phyloP scores from a whole-genome alignment of 2,329 filamentous ascomycete species.

The Talaromyces sp. region DNA sequence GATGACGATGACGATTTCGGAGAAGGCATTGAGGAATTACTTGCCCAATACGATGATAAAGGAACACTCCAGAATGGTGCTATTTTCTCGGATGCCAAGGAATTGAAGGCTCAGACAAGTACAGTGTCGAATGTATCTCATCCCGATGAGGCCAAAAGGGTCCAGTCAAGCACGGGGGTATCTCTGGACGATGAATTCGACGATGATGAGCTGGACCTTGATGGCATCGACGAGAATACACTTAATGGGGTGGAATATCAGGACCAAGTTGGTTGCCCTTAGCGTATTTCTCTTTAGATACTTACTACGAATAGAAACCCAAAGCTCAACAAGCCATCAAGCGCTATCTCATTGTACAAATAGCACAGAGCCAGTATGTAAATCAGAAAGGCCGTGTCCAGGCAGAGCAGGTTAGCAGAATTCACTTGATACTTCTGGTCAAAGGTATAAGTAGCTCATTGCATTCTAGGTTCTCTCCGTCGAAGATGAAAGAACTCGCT shows the following conservation, averaged over 20 bases:
- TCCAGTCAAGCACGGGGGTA: not conserved
- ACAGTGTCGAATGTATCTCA: not conserved
- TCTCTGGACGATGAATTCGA: constrained; percentile 61
- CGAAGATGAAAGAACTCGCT: constrained; percentile 66
- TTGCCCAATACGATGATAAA: constrained; percentile 49
- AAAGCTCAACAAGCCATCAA: constrained; percentile 69
- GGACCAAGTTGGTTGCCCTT: constrained; percentile 57
- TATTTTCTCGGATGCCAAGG: not conserved
- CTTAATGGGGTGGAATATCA: constrained; percentile 59
- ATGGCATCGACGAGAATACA: constrained; percentile 57
- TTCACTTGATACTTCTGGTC: not conserved
- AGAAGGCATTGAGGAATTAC: constrained; percentile 50
- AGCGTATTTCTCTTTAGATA: constrained; percentile 22
- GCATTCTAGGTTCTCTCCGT: constrained; percentile 65
- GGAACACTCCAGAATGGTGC: constrained; percentile 11
- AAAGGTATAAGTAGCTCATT: constrained; percentile 2
- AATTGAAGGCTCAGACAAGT: not conserved
- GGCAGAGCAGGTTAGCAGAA: constrained; percentile 62
- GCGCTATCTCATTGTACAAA: constrained; percentile 74
- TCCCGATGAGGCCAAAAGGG: not conserved
- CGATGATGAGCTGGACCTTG: constrained; percentile 57
- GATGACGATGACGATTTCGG: constrained; percentile 60
- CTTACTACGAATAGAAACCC: constrained; percentile 57
- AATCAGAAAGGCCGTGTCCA: constrained; percentile 55
- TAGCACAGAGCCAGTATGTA: constrained; percentile 63